These are phyloP conservation scores for Agaricales sp. DNA, from an alignment of 1,284 basidiomycete species.

Conservation along the genomic window DNA sequence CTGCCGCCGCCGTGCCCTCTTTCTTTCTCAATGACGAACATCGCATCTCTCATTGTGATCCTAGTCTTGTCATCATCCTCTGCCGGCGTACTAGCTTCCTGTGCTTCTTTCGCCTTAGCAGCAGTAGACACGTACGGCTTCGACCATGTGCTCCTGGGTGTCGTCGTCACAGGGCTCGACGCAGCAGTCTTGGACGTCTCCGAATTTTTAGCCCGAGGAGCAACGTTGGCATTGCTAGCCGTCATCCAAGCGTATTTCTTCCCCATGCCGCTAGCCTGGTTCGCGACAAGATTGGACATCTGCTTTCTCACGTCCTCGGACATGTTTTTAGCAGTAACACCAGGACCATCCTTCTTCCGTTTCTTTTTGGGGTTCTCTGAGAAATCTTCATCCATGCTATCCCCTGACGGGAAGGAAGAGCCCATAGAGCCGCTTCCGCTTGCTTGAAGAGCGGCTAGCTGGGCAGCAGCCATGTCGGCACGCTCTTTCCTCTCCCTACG, in stretches of 20 bases:
- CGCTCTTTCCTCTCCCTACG: constrained; percentile 68
- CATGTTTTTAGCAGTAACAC: constrained; percentile 79
- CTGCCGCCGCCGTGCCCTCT: constrained; percentile 68
- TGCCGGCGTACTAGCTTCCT: constrained; percentile 12
- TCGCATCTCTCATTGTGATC: constrained; percentile 66
- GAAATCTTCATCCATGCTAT: constrained; percentile 29
- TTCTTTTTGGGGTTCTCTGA: constrained; percentile 65
- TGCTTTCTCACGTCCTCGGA: constrained; percentile 82
- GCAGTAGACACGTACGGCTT: constrained; percentile 46
- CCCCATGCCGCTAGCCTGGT: constrained; percentile 71
- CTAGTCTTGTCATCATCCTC: constrained; percentile 46
- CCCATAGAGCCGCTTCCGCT: constrained; percentile 22
- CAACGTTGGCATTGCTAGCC: constrained; percentile 38
- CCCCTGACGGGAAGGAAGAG: constrained; percentile 18
- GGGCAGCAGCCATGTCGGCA: constrained; percentile 54
- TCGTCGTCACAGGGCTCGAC: constrained; percentile 12
- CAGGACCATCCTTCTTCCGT: constrained; percentile 74
- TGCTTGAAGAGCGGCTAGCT: constrained; percentile 48
- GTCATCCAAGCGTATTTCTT: constrained; percentile 84
- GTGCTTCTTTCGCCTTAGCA: constrained; percentile 14
- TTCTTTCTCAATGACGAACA: constrained; percentile 74
- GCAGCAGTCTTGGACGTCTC: constrained; percentile 11
- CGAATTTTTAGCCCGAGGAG: constrained; percentile 37
- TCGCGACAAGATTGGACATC: constrained; percentile 82
- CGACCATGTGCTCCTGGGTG: constrained; percentile 37